Evolutionary conservation across 2,329 filamentous ascomycete genomes (phyloP), one percentile per base, ranked within the genome.

Genomic region (Exophiala oligosperma): DNA sequence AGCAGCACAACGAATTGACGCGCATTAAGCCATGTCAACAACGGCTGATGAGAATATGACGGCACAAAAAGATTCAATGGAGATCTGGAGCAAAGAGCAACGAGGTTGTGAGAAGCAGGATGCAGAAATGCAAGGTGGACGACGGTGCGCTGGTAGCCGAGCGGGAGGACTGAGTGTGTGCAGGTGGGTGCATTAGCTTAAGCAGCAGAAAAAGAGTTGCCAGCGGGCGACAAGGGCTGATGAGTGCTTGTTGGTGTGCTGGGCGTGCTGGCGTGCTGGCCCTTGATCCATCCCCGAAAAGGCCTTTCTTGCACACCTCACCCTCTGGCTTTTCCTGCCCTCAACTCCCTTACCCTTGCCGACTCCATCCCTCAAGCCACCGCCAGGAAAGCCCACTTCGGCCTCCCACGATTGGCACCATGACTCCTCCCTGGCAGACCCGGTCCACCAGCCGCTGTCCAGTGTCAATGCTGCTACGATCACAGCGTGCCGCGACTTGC

Each of bases 81-180:
- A 61, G 61, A 63, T 63, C 61, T 63, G 61, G 61, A 63, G 61
- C 56, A 58, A 54, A 61, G 56, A 59, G 52, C 57, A 61, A 58
- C 50, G 61, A 63, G 58, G 61, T 63, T 55, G 40, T 57, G 50
- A 46, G 61, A 61, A 62, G 61, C 61, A 63, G 57, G 61, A 63
- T 61, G 61, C 61, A 62, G 57, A 53, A 56, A 62, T 58, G 60
- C 60, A 63, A 56, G 57, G 43, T 47, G 56, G 50, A 54, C 41
- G 56, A 60, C 57, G 61, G 57, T 63, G 61, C 57, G 57, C 57
- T 49, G 43, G 57, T 63, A 63, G 61, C 61, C 61, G 61, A 63
- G 61, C 61, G 61, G 61, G 61, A 63, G 52, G 54, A 56, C 51
- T 57, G 56, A 57, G 54, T 52, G 60, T 56, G 60, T 59, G 61